phyloP scores from a whole-genome alignment of 2,329 filamentous ascomycete genomes.

The Chaetomium strumarium region DNA sequence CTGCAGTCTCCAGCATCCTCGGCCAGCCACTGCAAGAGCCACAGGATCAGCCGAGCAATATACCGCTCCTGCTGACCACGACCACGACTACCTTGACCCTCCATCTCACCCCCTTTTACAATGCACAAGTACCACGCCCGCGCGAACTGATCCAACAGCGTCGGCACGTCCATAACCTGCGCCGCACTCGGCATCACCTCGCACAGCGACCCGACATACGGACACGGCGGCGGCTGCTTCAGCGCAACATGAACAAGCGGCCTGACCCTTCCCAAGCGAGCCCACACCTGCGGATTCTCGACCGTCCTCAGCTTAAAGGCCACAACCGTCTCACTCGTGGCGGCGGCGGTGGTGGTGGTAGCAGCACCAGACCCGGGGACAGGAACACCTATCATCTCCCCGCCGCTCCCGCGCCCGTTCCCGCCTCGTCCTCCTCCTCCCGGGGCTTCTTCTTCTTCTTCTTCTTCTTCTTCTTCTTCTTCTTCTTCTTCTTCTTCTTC shows the following conservation, averaged over 20 bases:
- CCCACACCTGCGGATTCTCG: conserved; percentile 20
- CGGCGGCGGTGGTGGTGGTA: too few species aligned
- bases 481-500: neutral
- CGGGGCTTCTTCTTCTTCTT: conserved; percentile 1
- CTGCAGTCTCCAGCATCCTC: neutral
- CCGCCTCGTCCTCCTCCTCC: neutral
- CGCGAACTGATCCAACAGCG: conserved; percentile 14
- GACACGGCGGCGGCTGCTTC: too few species aligned
- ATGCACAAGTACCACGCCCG: conserved; percentile 1
- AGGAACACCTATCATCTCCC: conserved; percentile 40
- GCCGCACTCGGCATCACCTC: conserved; percentile 7
- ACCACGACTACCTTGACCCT: neutral
- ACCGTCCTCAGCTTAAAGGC: conserved; percentile 27
- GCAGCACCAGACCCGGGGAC: conserved; percentile 16
- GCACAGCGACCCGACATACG: conserved; percentile 1
- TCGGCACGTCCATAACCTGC: conserved; percentile 7
- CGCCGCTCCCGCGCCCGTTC: too few species aligned
- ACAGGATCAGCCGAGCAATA: conserved; percentile 7
- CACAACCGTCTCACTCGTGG: neutral
- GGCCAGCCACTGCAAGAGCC: conserved; percentile 1
- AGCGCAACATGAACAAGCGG: too few species aligned
- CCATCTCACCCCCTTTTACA: neutral
- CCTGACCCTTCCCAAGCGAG: neutral
- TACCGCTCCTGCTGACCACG: neutral
- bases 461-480: conserved; percentile 24